Conservation (phyloP, 208 protist genomes). For the Leishmania guyanensis region DNA sequence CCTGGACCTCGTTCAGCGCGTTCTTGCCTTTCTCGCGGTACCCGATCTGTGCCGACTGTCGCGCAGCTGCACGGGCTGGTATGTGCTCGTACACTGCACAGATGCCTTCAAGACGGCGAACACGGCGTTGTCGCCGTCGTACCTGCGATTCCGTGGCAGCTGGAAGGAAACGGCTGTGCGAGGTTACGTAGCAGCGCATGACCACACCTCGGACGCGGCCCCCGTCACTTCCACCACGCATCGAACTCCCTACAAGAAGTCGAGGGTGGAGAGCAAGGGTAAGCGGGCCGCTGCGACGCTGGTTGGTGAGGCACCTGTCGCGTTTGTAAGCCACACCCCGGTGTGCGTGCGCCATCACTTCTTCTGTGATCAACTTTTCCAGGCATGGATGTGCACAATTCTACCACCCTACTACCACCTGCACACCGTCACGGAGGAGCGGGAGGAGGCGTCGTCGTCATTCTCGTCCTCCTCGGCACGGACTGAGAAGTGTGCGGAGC, state of each 20-base stretch:
- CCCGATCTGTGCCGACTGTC: slow-evolving; percentile 74
- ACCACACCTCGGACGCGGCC: background rate
- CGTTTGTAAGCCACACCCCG: slow-evolving; percentile 39
- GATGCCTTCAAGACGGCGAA: slow-evolving; percentile 84
- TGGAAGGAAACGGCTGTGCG: slow-evolving; percentile 84
- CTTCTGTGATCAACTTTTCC: slow-evolving; percentile 87
- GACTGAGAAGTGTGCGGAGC: background rate
- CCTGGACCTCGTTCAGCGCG: slow-evolving; percentile 65
- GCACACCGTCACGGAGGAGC: slow-evolving; percentile 12
- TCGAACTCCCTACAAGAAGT: background rate
- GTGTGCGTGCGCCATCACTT: slow-evolving; percentile 59
- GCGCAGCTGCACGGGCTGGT: slow-evolving; percentile 77
- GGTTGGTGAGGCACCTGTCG: background rate
- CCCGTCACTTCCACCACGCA: background rate
- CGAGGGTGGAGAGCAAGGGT: background rate
- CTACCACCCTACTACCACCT: slow-evolving; percentile 80
- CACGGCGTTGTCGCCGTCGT: slow-evolving; percentile 51
- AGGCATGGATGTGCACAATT: slow-evolving; percentile 90
- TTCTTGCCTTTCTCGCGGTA: slow-evolving; percentile 72
- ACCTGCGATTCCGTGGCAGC: slow-evolving; percentile 59
- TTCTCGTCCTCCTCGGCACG: background rate
- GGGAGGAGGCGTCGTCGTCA: slow-evolving; percentile 1
- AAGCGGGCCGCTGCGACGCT: background rate
- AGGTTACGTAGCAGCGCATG: slow-evolving; percentile 36
- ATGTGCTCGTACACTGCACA: slow-evolving; percentile 80